Base-by-base conservation (phyloP, 2,329 filamentous ascomycete species). In the Alternaria consortialis region DNA sequence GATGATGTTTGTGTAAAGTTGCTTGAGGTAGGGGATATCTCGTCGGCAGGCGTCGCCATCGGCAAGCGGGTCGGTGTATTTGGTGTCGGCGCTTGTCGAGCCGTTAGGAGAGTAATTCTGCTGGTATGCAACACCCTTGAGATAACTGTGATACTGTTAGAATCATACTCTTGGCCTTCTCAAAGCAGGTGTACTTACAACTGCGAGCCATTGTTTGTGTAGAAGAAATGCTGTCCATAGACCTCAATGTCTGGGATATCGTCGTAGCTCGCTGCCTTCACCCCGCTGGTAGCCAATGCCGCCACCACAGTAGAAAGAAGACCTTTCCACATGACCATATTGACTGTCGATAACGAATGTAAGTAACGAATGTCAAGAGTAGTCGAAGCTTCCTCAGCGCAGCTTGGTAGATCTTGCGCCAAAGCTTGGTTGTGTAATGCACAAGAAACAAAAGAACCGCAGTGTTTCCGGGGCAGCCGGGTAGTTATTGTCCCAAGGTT, bases 51-150 rank as follows among this genome's bases (percentile, higher is more conserved):
- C 81, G 51, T 83, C 81, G 60, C 82, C 81, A 74, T 97, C 88
- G 68, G 93, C 86, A 46, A 99, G 87, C 57, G 95, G 94, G 77
- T 99, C 95, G 61, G 84, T 86, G 84, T 94, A 98, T 62, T 81
- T 84, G 53, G 79, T 77, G 56, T 80, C 79, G 36, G 66, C 36
- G 57, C 60, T 64, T 44, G 67, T 64, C 15, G 68, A 70, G 58
- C 70, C 68, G 37, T 73, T 70, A 50, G 71, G 67, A 25, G 47
- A 58, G 64, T 75, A 78, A 71, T 79, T 83, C 77, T 77, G 88
- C 84, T 99, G 95, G 83, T 99, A 99, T 68, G 95, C 95, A 70
- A 99, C 86, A 81, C 95, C 95, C 80, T 90, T 92, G 77, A 98
- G 91, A 85, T 88, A 95, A 82, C 86, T 87, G 55, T 9, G 31